Evolutionary conservation across 2,329 filamentous ascomycete species (phyloP).

Genomic region (Alternaria atra): DNA sequence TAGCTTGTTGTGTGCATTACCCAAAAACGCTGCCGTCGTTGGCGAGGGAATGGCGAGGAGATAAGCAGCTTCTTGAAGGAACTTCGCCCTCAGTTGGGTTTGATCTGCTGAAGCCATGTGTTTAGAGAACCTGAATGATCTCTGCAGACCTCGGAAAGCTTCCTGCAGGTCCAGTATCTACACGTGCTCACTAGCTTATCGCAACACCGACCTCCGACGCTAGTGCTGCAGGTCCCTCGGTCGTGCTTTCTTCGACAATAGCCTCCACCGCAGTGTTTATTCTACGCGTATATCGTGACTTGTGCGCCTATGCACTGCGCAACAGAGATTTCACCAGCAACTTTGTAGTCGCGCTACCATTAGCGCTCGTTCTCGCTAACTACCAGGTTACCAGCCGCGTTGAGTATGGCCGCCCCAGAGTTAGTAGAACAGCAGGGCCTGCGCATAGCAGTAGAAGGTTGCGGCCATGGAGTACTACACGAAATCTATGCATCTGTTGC

Average conservation of each 20-base stretch:
- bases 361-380: background rate
- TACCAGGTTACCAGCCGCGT: background rate
- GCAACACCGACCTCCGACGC: conserved; percentile 36
- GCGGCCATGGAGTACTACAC: conserved; percentile 90
- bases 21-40: conserved; percentile 43
- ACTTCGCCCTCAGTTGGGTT: conserved; percentile 36
- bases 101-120: conserved; percentile 31
- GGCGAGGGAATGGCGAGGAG: conserved; percentile 45
- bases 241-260: conserved; percentile 19
- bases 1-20: conserved; percentile 39
- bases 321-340: background rate
- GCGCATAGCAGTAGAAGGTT: conserved; percentile 86
- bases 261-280: background rate
- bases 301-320: conserved; percentile 10
- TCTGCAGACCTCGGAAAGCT: conserved; percentile 20
- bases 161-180: conserved; percentile 16
- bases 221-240: conserved; percentile 27
- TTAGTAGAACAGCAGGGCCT: conserved; percentile 53
- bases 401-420: conserved; percentile 38
- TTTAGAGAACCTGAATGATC: conserved; percentile 12
- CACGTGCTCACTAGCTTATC: conserved; percentile 16
- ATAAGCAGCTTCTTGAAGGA: conserved; percentile 47
- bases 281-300: background rate
- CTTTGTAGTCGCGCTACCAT: conserved; percentile 3
- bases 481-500: conserved; percentile 86